Evolutionary conservation across 2,329 filamentous ascomycete species (phyloP), one percentile per base, ranked within the genome.

Genomic region (Pseudodiploospora longispora): DNA sequence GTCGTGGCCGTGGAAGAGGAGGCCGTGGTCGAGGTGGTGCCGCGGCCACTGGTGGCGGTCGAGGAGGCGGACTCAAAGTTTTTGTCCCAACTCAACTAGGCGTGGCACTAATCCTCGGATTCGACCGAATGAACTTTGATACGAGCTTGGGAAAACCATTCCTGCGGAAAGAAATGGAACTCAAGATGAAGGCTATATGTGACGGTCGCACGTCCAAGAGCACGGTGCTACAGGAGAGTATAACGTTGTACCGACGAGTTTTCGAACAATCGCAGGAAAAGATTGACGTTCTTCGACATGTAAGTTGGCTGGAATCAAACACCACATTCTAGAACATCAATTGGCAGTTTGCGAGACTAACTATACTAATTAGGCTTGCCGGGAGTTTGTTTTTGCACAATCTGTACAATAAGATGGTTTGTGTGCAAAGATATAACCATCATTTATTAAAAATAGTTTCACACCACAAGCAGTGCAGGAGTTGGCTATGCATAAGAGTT

Each of bases 131-230:
- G 75, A 87, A 89, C 45, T 84, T 94, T 50, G 90, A 95, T 56
- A 89, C 85, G 36, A 96, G 89, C 58, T 76, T 98, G 41, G 87
- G 89, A 61, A 97, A 97, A 65, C 93, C 93, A 1, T 97, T 97
- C 60, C 70, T 98, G 48, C 83, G 93, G 45, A 97, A 97, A 65
- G 89, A 98, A 72, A 96, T 96, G 88, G 93, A 98, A 66, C 69
- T 88, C 49, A 87, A 89, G 62, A 96, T 98, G 91, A 93, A 90
- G 61, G 87, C 87, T 46, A 96, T 98, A 46, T 97, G 93, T 65
- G 89, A 91, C 47, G 93, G 93, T 28, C 81, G 78, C 41, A 85
- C 81, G 51, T 86, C 83, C 31, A 83, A 80, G 57, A 75, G 78
- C 43, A 76, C 79, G 19, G 87, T 98, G 38, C 76, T 98, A 36